These are phyloP conservation scores for Boletales sp. DNA, from an alignment of 768 basidiomycete species.

Conservation along the genomic window DNA sequence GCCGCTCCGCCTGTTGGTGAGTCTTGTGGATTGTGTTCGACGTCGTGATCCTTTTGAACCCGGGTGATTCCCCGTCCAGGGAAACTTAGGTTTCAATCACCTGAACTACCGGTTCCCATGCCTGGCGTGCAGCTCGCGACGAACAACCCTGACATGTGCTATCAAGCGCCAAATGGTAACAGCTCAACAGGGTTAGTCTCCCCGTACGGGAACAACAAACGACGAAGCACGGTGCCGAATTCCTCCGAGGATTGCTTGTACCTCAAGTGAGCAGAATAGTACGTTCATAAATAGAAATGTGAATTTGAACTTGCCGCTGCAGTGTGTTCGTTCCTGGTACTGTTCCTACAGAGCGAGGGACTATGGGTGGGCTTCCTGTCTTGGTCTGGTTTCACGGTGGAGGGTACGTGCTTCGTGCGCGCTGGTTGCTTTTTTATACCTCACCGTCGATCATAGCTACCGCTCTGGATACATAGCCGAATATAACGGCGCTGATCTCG, in stretches of 20 bases:
- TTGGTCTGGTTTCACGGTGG: constrained; percentile 38
- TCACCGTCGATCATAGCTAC: constrained; percentile 19
- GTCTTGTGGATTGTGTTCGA: neutral
- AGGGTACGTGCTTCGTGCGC: constrained; percentile 16
- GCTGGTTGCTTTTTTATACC: too few relatives aligned
- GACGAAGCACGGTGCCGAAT: neutral
- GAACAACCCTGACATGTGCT: constrained; percentile 24
- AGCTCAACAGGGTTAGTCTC: neutral
- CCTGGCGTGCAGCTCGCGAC: constrained; percentile 26
- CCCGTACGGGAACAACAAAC: too few relatives aligned
- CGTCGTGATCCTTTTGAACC: neutral
- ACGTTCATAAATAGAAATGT: too few relatives aligned
- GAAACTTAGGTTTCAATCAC: constrained; percentile 26
- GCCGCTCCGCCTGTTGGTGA: constrained; percentile 47
- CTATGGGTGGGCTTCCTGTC: constrained; percentile 24
- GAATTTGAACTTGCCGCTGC: too few relatives aligned
- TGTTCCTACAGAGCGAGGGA: neutral
- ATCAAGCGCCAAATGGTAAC: constrained; percentile 11
- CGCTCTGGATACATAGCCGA: constrained; percentile 10
- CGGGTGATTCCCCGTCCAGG: constrained; percentile 2
- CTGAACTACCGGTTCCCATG: constrained; percentile 18
- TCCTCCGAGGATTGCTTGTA: constrained; percentile 34
- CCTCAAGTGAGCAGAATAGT: constrained; percentile 10
- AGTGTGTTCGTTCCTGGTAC: constrained; percentile 14
- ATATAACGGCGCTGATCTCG: constrained; percentile 22